Evolutionary conservation across 2,329 filamentous ascomycete species (phyloP).

Genomic region (Alternaria metachromatica): DNA sequence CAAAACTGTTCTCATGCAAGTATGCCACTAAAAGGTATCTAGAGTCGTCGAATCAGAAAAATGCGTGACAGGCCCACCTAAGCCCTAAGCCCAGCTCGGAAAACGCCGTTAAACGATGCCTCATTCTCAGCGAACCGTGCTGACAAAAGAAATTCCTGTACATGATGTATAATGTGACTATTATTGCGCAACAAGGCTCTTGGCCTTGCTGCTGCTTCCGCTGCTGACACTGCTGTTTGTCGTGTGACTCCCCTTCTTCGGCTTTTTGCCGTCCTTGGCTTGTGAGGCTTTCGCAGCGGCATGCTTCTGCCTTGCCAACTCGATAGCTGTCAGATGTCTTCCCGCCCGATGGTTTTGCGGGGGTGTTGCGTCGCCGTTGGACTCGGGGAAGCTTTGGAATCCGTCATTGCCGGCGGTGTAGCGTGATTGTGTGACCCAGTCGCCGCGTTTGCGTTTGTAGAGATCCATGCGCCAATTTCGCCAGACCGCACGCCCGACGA

Average conservation of each 20-base stretch:
- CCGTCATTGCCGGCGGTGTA: constrained; percentile 58
- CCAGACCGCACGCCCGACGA: constrained; percentile 72
- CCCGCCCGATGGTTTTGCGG: constrained; percentile 26
- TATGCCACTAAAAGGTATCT: constrained; percentile 36
- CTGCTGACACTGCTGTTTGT: constrained; percentile 21
- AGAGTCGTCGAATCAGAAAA: constrained; percentile 32
- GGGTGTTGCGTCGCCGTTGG: constrained; percentile 23
- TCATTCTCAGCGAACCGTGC: constrained; percentile 19
- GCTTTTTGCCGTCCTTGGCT: constrained; percentile 38
- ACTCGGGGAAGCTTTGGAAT: constrained; percentile 58
- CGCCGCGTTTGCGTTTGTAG: constrained; percentile 66
- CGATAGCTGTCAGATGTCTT: constrained; percentile 52
- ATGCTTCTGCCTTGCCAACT: constrained; percentile 65
- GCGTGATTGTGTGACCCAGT: constrained; percentile 70
- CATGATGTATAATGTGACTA: constrained; percentile 1
- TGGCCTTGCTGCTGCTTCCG: constrained; percentile 35
- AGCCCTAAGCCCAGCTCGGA: constrained; percentile 1
- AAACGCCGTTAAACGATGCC: constrained; percentile 27
- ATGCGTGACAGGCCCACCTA: constrained; percentile 11
- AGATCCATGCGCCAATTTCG: constrained; percentile 77
- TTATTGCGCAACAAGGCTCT: constrained; percentile 34
- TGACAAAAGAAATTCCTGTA: constrained; percentile 10
- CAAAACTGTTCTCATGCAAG: constrained; percentile 4
- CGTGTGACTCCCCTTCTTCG: constrained; percentile 23
- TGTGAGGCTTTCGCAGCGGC: constrained; percentile 54